Percentiles rank a stretch among this genome's conserved stretches.
phyloP scores from a whole-genome alignment of 208 protist species.

The Zelonia costaricensis region DNA sequence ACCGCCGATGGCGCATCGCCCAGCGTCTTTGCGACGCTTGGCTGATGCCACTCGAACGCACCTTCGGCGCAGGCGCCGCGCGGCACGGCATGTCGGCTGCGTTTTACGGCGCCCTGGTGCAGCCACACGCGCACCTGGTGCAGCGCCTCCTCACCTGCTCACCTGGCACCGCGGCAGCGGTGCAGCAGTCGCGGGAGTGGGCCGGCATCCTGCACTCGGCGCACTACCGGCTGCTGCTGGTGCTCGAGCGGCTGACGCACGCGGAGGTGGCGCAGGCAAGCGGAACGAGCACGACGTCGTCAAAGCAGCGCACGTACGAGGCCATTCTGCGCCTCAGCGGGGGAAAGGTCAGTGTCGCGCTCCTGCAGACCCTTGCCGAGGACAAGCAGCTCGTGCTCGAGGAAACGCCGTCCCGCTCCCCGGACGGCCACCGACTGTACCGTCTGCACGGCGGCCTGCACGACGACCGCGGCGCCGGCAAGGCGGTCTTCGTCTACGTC shows the following conservation, averaged over 20 bases:
- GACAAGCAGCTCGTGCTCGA: slow-evolving; percentile 71
- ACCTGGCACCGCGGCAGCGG: neutral
- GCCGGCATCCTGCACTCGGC: slow-evolving; percentile 47
- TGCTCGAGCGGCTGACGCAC: slow-evolving; percentile 65
- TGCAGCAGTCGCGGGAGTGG: slow-evolving; percentile 16
- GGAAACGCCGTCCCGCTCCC: slow-evolving; percentile 56
- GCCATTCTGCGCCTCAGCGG: slow-evolving; percentile 59
- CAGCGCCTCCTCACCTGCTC: slow-evolving; percentile 8
- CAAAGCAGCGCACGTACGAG: slow-evolving; percentile 70
- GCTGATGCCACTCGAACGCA: slow-evolving; percentile 25
- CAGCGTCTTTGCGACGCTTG: slow-evolving; percentile 24
- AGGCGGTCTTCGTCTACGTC: slow-evolving; percentile 73
- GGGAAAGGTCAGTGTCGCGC: slow-evolving; percentile 60
- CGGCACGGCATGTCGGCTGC: slow-evolving; percentile 49
- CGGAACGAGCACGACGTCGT: slow-evolving; percentile 39
- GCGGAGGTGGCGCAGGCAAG: slow-evolving; percentile 58
- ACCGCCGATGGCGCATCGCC: slow-evolving; percentile 34
- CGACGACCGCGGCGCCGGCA: neutral
- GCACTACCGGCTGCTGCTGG: slow-evolving; percentile 63
- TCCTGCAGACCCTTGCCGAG: slow-evolving; percentile 71
- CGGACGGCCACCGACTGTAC: slow-evolving; percentile 67
- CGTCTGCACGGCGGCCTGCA: slow-evolving; percentile 47
- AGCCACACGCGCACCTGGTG: slow-evolving; percentile 25
- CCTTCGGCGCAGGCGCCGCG: slow-evolving; percentile 26
- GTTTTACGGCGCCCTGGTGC: slow-evolving; percentile 38